These are phyloP conservation scores for Dentipellis fragilis DNA, from an alignment of 768 basidiomycete genomes.

Conservation along the genomic window DNA sequence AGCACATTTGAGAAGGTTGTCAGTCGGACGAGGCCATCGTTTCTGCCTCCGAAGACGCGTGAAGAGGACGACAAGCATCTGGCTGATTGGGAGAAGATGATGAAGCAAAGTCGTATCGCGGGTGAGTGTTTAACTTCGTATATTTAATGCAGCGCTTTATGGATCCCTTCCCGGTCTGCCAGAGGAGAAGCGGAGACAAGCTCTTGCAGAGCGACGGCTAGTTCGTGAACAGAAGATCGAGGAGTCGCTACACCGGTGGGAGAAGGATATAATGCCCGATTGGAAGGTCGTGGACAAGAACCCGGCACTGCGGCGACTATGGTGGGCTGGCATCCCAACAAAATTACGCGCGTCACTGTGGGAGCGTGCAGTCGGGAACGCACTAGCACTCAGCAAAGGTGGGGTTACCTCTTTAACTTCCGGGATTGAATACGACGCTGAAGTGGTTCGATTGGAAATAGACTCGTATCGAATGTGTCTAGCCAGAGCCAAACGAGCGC, in stretches of 20 bases:
- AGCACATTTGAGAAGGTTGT: conserved; percentile 69
- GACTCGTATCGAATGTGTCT: conserved; percentile 67
- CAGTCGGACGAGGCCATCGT: conserved; percentile 75
- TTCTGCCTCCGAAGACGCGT: conserved; percentile 74
- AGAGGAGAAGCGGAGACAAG: conserved; percentile 68
- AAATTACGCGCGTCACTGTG: conserved; percentile 74
- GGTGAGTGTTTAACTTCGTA: conserved; percentile 34
- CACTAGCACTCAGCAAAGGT: conserved; percentile 77
- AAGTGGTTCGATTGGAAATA: conserved; percentile 18
- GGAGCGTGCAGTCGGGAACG: conserved; percentile 80
- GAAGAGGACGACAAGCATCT: conserved; percentile 78
- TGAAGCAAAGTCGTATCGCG: conserved; percentile 64
- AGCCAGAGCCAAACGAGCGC: conserved; percentile 62
- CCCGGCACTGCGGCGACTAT: conserved; percentile 54
- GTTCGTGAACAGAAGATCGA: conserved; percentile 61
- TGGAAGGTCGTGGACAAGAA: conserved; percentile 70
- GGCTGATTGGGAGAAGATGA: conserved; percentile 82
- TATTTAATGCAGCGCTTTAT: background rate
- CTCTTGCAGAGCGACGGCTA: conserved; percentile 49
- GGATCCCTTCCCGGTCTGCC: background rate
- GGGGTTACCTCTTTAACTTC: conserved; percentile 1
- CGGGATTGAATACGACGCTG: conserved; percentile 4
- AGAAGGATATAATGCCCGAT: conserved; percentile 70
- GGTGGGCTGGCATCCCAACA: conserved; percentile 86
- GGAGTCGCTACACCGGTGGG: conserved; percentile 65